Base-by-base conservation (phyloP, 345 rosid genomes). In the Syzygium aromaticum region DNA sequence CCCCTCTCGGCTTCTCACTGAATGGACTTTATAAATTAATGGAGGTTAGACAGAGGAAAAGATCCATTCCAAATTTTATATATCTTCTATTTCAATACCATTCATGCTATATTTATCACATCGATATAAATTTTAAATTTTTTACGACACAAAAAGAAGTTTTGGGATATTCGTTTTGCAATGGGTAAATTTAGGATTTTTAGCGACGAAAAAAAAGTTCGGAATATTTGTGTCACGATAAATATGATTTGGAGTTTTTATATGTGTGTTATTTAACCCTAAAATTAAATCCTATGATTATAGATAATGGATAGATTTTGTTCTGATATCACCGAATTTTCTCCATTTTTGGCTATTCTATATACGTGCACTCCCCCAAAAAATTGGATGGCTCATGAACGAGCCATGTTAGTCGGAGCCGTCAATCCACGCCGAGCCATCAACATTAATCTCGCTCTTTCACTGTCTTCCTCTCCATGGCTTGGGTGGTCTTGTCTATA, bases 341-440 rank as follows among this genome's bases (percentile, higher is more conserved):
- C 40, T 52, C 61, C 59, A 22, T 52, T 30, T 84, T 27, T 10
- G 63, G 43, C 23, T 80, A 52, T 38, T 52, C 86, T 43, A 84
- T 5, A 52, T 28, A 83, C 6, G 8, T 84, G 49, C 87, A 19
- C 13, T 33, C 49, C 25, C 25, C 27, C 0, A 1, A 73, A 38
- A 64, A 73, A 38, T 28, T 22, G 9, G 49, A 38, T 38, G 82
- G 82, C 49, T 73, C 25, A 11, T 43, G 49, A 10, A 14, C 7
- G 25, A 90, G 87, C 91, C 92, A 89, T 28, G 82, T 88, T 77
- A 90, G 88, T 86, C 94, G 93, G 89, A 91, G 91, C 88, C 83
- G 54, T 19, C 38, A 19, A 86, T 64, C n/a, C 63, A 61, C 85
- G 80, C 67, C 21, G 77, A 89, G 87, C 91, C 91, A 86, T 73